Evolutionary conservation across 495 filamentous ascomycete species (phyloP), one percentile per base, ranked within the genome.

Genomic region (Platismatia glauca): DNA sequence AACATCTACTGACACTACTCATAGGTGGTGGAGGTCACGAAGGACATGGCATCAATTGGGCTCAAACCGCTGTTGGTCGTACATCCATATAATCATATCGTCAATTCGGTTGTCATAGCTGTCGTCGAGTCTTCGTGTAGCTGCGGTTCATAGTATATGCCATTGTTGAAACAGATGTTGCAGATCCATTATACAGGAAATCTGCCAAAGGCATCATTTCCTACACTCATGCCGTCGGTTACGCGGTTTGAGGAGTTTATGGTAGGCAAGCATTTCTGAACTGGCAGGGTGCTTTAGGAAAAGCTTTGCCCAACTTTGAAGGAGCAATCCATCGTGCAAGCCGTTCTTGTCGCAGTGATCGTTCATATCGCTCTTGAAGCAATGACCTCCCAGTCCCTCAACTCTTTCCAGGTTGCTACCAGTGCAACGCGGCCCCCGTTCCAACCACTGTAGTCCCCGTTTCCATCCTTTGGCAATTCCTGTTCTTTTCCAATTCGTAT

Each of bases 61-160:
- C 63, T 75, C 43, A 73, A 74, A 43, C 62, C 75, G 8, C 57
- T 77, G 24, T 44, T 71, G 13, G 68, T 71, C 15, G 70, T 77
- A 1, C 76, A 78, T 66, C 78, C 78, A 1, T 75, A 72, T 58
- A 74, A 72, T 34, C 63, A 75, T 52, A 70, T 80, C 12, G 72
- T 80, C 20, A 79, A 80, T 50, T 78, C 75, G 3, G 68, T 77
- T 3, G 67, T 79, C 33, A 64, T 79, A 57, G 67, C 52, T 53
- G 61, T 48, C 37, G 59, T 63, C 37, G 46, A 59, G 8, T 46
- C 37, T 27, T 33, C 53, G n/a, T 39, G 24, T 41, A 39, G 18
- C 13, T 55, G 33, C 37, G 18, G 31, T 60, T 13, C 37, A 29
- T 55, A 34, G 55, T 4, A 12, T 11, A 7, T 3, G 20, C 58